A percentile compares a stretch with the other conserved stretches of the same genome.
Evolutionary conservation across 192 early-diverging fungal genomes (phyloP).

Genomic region (Coemansia sp.): DNA sequence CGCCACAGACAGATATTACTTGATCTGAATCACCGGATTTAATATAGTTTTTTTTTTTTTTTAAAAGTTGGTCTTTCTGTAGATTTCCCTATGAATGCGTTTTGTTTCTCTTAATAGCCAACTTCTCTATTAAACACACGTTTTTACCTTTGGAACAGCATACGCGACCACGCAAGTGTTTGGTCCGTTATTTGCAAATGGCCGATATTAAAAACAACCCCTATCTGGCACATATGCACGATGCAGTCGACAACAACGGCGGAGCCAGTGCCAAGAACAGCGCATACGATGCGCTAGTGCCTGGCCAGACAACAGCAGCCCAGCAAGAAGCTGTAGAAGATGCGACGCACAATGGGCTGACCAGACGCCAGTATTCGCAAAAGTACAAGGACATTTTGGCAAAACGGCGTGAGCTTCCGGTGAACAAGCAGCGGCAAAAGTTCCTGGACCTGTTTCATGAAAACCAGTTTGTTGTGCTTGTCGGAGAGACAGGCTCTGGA

Average conservation of each 20-base stretch:
- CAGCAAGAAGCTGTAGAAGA: slow-evolving; percentile 81
- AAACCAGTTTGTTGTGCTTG: slow-evolving; percentile 92
- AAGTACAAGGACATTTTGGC: slow-evolving; percentile 85
- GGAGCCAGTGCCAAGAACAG: not conserved
- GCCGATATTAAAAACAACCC: slow-evolving; percentile 44
- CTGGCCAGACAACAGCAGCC: slow-evolving; percentile 62
- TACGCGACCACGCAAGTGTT: not conserved
- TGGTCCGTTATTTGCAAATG: slow-evolving; percentile 13
- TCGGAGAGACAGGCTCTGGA: slow-evolving; percentile 97
- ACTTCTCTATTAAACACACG: not conserved
- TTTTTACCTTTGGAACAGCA: not conserved
- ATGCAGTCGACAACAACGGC: slow-evolving; percentile 7
- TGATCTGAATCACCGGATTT: not conserved
- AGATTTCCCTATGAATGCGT: not conserved
- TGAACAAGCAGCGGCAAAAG: slow-evolving; percentile 87
- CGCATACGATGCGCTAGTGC: slow-evolving; percentile 37
- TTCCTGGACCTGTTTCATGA: slow-evolving; percentile 91
- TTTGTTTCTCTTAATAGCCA: not conserved
- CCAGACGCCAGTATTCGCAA: slow-evolving; percentile 70
- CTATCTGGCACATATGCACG: slow-evolving; percentile 53
- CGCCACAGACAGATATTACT: not conserved
- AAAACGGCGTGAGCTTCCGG: slow-evolving; percentile 86
- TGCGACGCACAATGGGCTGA: slow-evolving; percentile 75
- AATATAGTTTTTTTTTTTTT: not conserved
- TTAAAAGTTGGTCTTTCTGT: not conserved